Evolutionary conservation across 1,284 basidiomycete species (phyloP).

Genomic region (Trametes pubescens): DNA sequence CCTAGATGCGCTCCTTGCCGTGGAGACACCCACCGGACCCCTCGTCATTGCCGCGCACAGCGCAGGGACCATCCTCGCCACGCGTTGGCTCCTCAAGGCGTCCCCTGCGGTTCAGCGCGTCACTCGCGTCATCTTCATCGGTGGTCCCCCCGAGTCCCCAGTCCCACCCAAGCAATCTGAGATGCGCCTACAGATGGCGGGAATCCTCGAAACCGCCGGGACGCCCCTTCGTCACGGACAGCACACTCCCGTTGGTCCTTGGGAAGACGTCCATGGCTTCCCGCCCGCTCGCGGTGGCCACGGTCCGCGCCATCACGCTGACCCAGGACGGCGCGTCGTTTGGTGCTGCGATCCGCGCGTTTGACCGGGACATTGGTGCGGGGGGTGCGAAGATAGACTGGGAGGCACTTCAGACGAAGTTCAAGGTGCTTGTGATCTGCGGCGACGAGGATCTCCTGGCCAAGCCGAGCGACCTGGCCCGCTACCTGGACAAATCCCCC

Average conservation of each 20-base stretch:
- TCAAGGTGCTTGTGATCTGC: constrained; percentile 15
- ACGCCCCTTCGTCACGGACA: constrained; percentile 3
- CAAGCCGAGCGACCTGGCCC: neutral
- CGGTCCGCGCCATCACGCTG: constrained; percentile 6
- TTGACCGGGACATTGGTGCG: constrained; percentile 1
- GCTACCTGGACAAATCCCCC: constrained; percentile 5
- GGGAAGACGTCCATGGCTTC: constrained; percentile 9
- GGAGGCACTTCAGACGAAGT: constrained; percentile 14
- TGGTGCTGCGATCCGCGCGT: constrained; percentile 11
- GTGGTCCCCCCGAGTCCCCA: constrained; percentile 12
- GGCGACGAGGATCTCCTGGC: constrained; percentile 23
- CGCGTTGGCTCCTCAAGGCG: constrained; percentile 13
- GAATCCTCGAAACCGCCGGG: neutral
- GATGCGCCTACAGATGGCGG: constrained; percentile 16
- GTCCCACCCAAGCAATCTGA: neutral
- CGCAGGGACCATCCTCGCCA: constrained; percentile 20
- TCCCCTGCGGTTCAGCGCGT: constrained; percentile 15
- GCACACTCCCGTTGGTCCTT: constrained; percentile 2
- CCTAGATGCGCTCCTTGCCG: constrained; percentile 21
- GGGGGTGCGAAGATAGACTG: constrained; percentile 8
- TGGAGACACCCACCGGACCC: constrained; percentile 11
- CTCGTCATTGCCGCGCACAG: constrained; percentile 24
- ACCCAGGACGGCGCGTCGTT: constrained; percentile 11
- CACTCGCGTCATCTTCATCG: constrained; percentile 12
- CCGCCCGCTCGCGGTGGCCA: constrained; percentile 18